Conservation (phyloP, 345 rosid species). For the Populus euphratica region DNA sequence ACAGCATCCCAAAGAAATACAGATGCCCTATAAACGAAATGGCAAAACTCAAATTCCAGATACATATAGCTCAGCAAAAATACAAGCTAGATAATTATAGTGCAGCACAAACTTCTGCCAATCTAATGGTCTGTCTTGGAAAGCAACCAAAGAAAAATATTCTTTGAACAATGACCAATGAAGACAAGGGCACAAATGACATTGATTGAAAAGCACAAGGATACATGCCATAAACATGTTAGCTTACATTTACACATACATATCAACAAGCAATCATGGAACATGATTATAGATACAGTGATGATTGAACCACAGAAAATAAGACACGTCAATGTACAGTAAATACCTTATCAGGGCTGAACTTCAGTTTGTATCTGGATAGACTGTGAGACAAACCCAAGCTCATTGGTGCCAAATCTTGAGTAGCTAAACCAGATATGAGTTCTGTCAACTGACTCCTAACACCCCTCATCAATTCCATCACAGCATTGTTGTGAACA, state of each 20-base stretch:
- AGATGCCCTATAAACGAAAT: not conserved
- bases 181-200: not conserved
- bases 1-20: not conserved
- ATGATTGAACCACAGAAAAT: not conserved
- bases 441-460: constrained; percentile 87
- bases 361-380: constrained; percentile 85
- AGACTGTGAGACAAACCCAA: constrained; percentile 90
- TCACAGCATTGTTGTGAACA: constrained; percentile 78
- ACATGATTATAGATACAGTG: not conserved
- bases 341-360: constrained; percentile 88
- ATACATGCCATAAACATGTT: not conserved
- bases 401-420: constrained; percentile 93
- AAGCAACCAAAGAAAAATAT: not conserved
- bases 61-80: not conserved
- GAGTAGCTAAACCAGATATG: constrained; percentile 65
- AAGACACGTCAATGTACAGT: not conserved
- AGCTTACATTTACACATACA: not conserved
- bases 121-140: not conserved
- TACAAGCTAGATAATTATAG: not conserved
- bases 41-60: not conserved
- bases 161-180: not conserved
- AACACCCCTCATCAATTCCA: constrained; percentile 88
- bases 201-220: not conserved
- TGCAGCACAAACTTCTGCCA: not conserved
- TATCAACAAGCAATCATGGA: not conserved